phyloP scores from a whole-genome alignment of 805 yeast species.

The Yamadazyma sp. region DNA sequence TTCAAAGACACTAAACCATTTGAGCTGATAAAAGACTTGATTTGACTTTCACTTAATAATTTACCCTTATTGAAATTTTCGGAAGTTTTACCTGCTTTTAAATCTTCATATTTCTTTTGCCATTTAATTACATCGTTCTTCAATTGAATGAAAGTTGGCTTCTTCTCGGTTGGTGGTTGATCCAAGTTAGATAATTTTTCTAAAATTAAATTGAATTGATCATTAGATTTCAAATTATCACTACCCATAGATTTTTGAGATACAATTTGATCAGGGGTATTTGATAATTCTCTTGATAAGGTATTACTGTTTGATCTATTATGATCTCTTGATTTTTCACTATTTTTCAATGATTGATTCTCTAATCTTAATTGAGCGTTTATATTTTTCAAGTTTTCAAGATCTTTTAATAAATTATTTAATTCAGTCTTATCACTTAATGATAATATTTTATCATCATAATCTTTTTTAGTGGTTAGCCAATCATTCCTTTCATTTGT shows the following conservation, averaged over 20 bases:
- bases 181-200: constrained; percentile 29
- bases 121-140: constrained; percentile 40
- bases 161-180: constrained; percentile 11
- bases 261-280: too few relatives aligned
- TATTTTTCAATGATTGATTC: constrained; percentile 33
- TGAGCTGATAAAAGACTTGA: constrained; percentile 28
- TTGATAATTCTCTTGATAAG: constrained; percentile 10
- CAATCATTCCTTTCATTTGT: background rate
- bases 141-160: constrained; percentile 13
- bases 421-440: constrained; percentile 7
- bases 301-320: constrained; percentile 10
- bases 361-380: constrained; percentile 36
- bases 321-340: constrained; percentile 12
- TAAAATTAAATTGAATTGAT: constrained; percentile 20
- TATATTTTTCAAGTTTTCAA: constrained; percentile 26
- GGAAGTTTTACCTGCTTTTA: constrained; percentile 33
- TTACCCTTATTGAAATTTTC: constrained; percentile 17
- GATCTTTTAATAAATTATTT: constrained; percentile 18
- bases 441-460: constrained; percentile 5
- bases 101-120: constrained; percentile 50
- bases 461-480: constrained; percentile 3
- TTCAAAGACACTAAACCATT: constrained; percentile 47
- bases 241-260: background rate
- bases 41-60: constrained; percentile 18
- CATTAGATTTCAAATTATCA: constrained; percentile 1